A percentile compares a stretch with the other conserved stretches of the same genome.
Evolutionary conservation across 306 rosid species (phyloP).

Genomic region (Cucumis sativus): DNA sequence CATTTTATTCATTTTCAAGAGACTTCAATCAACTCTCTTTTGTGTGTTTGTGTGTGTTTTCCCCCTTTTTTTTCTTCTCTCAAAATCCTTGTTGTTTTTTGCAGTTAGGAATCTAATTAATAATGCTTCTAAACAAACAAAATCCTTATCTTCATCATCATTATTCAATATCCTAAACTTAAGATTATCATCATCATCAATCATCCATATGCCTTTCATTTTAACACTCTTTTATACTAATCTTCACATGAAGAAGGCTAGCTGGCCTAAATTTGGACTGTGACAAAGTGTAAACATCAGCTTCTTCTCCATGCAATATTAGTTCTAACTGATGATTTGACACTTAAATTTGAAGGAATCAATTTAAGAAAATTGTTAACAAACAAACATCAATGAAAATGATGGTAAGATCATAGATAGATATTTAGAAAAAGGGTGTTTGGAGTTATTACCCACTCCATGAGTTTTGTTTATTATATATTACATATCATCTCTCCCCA

Average conservation of each 20-base stretch:
- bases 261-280: too few species aligned
- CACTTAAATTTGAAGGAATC: too few species aligned
- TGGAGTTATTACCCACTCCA: neutral
- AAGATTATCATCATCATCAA: neutral
- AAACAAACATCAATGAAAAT: neutral
- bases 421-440: neutral
- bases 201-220: neutral
- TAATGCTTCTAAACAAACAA: slow-evolving; percentile 1
- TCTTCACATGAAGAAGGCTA: too few species aligned
- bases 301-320: too few species aligned
- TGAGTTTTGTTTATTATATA: neutral
- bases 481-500: too few species aligned
- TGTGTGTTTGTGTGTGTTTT: neutral
- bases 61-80: neutral
- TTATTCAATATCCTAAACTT: neutral
- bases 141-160: neutral
- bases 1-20: neutral
- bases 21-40: neutral
- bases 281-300: too few species aligned
- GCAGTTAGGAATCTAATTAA: slow-evolving; percentile 7
- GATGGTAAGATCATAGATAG: neutral
- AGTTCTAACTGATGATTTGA: too few species aligned
- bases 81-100: neutral
- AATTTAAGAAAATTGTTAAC: too few species aligned
- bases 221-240: neutral